Evolutionary conservation across 2,329 filamentous ascomycete species (phyloP), one percentile per base, ranked within the genome.

Genomic region (Moelleriella libera): DNA sequence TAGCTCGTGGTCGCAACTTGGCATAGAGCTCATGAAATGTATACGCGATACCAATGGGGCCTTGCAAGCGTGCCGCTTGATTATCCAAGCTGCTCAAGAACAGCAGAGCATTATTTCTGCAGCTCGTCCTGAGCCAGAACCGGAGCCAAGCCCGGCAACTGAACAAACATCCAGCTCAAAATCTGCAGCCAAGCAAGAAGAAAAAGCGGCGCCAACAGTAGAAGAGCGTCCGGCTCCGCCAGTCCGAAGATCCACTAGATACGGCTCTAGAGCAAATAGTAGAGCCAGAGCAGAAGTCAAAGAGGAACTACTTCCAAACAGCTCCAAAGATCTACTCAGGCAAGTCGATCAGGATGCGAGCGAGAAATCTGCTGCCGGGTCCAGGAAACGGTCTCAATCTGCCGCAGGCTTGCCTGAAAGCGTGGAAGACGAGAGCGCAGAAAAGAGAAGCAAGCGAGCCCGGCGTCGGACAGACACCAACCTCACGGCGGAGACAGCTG

Each of bases 381-480:
- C 70, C 0, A 69, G 78, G 45, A 82, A 82, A 57, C 69, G 79
- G 45, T 82, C 79, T 2, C 78, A 82, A 50, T 83, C 79, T 9
- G 63, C 65, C 31, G 79, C 79, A 5, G 78, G 78, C 3, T 60
- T 83, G 12, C 68, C 68, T 0, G 78, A 82, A 3, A 67, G 62
- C 0, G 67, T 58, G 1, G 76, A 80, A 6, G 78, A 82, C 46
- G 78, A 82, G 34, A 70, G 68, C 29, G 67, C 65, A 2, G 74
- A 76, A 47, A 83, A 82, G 56, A 68, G 80, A 48, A 83, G 79
- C 60, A 85, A 84, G 57, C 68, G 81, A 45, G 79, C 79, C 31
- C 71, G 80, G 43, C 70, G 80, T 47, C 55, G 64, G 45, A 53
- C 51, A 5, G 65, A 68, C 39, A 79, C 82, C 42, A 74, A 71